Base-by-base conservation (phyloP, 2,329 filamentous ascomycete genomes). In the Botrytis deweyae region DNA sequence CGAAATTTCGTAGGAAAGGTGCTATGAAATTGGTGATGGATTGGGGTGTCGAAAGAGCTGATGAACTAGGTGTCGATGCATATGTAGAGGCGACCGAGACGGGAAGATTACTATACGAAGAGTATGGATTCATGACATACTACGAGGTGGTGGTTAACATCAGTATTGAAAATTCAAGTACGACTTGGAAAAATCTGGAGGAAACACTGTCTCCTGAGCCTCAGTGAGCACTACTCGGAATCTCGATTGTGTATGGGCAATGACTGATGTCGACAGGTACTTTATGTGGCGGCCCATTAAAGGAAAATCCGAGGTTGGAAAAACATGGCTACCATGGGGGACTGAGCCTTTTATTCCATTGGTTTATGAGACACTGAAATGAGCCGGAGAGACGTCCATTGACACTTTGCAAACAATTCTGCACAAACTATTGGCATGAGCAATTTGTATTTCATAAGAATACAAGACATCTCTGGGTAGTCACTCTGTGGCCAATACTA, bases 61-160 rank as follows among this genome's bases (percentile, higher is more conserved):
- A 70, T 44, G 38, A 10, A 18, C 2, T 49, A 7, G 67, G 46
- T 14, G 29, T 70, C 46, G 67, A 70, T n/a, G 29, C 52, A 25
- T 70, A 59, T 29, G 67, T 70, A 22, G 67, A 70, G 29, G 49
- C 67, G 22, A 70, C 52, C 20, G 52, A 70, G 22, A 36, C 52
- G 29, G 55, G 67, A 18, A 33, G 46, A 8, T 49, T 36, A 18
- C 49, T 70, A 40, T 70, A 58, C 16, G 67, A 70, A 42, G 33
- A n/a, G 25, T 46, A 44, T 65, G 63, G 63, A 16, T 65, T 40
- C 33, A 61, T 61, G 33, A 61, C 58, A 61, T 61, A 61, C 58
- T 33, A 36, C 18, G 36, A 36, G 33, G 29, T 61, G 58, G 58
- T 61, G 29, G 58, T 61, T 20, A 22, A 61, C 29, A 61, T 33